A percentile compares a stretch with the other conserved stretches of the same genome.
phyloP scores from a whole-genome alignment of 2,329 filamentous ascomycete species.

The Rhinocladiella similis region DNA sequence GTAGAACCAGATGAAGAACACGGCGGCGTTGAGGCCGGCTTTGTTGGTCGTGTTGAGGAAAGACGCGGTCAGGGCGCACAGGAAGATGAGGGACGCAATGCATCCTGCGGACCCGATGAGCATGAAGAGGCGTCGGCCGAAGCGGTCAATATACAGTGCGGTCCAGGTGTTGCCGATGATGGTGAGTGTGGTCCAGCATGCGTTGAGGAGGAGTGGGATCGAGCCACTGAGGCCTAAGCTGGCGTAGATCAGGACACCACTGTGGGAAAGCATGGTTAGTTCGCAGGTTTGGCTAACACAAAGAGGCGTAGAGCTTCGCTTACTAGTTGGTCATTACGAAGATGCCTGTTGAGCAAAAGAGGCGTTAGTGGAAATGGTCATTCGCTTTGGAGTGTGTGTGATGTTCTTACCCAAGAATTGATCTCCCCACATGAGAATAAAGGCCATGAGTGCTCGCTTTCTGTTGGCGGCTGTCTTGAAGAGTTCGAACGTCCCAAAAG shows the following conservation, averaged over 20 bases:
- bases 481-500: constrained; percentile 39
- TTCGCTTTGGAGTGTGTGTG: no score
- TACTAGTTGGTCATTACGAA: constrained; percentile 19
- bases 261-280: constrained; percentile 39
- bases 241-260: constrained; percentile 41
- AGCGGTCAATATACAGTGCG: constrained; percentile 41
- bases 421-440: constrained; percentile 43
- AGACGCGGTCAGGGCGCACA: constrained; percentile 38
- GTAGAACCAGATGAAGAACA: constrained; percentile 45
- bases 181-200: constrained; percentile 46
- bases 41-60: constrained; percentile 38
- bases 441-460: constrained; percentile 40
- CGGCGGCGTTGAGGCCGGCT: constrained; percentile 37
- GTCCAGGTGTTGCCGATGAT: constrained; percentile 44
- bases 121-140: constrained; percentile 44
- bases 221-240: constrained; percentile 38
- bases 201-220: constrained; percentile 46
- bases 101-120: constrained; percentile 44
- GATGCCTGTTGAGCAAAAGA: constrained; percentile 8
- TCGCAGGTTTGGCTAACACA: background rate
- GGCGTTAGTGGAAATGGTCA: no score
- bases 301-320: no score
- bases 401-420: constrained; percentile 33
- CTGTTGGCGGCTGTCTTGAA: constrained; percentile 45
- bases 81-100: constrained; percentile 40